A percentile compares a stretch with the other conserved stretches of the same genome.
Conservation (phyloP, 345 rosid genomes). For the Salix viminalis region DNA sequence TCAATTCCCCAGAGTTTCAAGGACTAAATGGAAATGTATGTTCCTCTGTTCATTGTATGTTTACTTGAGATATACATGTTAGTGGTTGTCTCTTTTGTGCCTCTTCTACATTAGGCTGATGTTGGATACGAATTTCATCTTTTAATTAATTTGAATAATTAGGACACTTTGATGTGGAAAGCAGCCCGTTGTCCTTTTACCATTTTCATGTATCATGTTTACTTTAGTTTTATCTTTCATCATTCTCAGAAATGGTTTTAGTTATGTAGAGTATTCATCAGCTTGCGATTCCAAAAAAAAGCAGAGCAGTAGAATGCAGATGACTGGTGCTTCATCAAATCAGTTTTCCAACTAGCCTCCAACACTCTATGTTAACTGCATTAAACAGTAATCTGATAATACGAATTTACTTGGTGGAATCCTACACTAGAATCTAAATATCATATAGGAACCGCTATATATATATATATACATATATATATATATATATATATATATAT, state of each 20-base stretch:
- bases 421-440: not conserved
- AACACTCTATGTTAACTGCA: not conserved
- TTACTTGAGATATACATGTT: not conserved
- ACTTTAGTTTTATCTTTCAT: not conserved
- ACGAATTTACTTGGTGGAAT: not conserved
- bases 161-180: not conserved
- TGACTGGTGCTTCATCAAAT: not conserved
- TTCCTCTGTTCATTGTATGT: slow-evolving; percentile 2
- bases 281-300: not conserved
- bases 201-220: not conserved
- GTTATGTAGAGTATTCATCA: not conserved
- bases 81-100: not conserved
- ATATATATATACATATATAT: not conserved
- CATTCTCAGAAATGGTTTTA: not conserved
- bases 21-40: slow-evolving; percentile 87
- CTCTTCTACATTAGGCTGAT: not conserved
- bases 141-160: not conserved
- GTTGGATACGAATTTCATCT: not conserved
- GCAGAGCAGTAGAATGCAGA: not conserved
- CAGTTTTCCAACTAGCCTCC: not conserved
- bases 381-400: not conserved
- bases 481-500: not conserved
- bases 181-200: not conserved
- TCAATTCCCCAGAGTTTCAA: slow-evolving; percentile 87
- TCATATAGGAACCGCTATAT: not conserved